phyloP scores from a whole-genome alignment of 768 basidiomycete species.

The Leccinum olivaceopallidum region DNA sequence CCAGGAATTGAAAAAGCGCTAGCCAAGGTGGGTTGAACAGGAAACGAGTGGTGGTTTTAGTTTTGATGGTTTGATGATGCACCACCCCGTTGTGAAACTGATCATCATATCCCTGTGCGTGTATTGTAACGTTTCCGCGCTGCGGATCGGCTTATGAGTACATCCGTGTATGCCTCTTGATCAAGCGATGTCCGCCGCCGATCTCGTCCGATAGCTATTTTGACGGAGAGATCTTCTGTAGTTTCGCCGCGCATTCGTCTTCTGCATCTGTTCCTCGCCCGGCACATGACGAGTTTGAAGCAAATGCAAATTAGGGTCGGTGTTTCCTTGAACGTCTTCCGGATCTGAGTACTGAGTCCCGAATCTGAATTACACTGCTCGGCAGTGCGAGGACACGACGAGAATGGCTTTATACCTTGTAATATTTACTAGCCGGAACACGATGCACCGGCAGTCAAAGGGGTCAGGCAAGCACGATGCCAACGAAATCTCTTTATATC shows the following conservation, averaged over 20 bases:
- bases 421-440: not conserved
- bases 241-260: not conserved
- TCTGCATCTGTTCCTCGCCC: not conserved
- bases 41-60: conserved; percentile 2
- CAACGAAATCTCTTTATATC: conserved; percentile 6
- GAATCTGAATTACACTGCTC: not conserved
- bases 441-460: not conserved
- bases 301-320: not conserved
- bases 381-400: not conserved
- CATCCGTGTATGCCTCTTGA: not conserved
- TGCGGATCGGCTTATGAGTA: conserved; percentile 5
- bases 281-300: not conserved
- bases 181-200: conserved; percentile 21
- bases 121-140: conserved; percentile 11
- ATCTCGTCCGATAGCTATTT: not conserved
- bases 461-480: conserved; percentile 3
- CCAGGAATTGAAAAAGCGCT: conserved; percentile 84
- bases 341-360: not conserved
- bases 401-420: not conserved
- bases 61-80: not conserved
- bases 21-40: conserved; percentile 13
- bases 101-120: conserved; percentile 4
- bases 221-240: not conserved
- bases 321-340: not conserved
- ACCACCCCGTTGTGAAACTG: conserved; percentile 7